Evolutionary conservation across 73 alveolate genomes (phyloP), one percentile per base, ranked within the genome.

Genomic region (Stentor roeselii): DNA sequence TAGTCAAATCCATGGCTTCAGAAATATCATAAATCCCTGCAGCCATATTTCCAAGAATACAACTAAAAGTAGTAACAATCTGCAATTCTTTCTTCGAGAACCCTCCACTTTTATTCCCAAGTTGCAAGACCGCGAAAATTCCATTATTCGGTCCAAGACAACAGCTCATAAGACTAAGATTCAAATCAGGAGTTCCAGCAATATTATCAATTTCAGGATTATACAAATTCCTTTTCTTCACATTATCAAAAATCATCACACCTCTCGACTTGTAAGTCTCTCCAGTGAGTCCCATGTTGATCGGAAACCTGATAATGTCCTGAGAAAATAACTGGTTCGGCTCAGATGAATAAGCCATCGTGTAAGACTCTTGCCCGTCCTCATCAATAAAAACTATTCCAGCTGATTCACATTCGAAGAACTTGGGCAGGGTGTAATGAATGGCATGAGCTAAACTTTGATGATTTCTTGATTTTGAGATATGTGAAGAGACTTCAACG

Each of bases 381-480:
- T 67, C 37, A 32, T 67, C 80, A 15, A 67, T 40, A 67, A 67
- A 67, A 32, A 67, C 37, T 30, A 67, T 34, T 32, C 80, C 80
- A 1, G 80, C 80, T 30, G 80, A 0, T 3, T 67, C 41, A 67
- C n/a, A 67, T 2, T 67, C 80, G 2, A 67, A 67, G 80, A 67
- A 67, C 37, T 67, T 67, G 2, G 80, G 80, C 80, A 67, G 34
- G 34, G 34, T n/a, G 15, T 21, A n/a, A 2, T 67, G 42, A 30
- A 67, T 34, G 21, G 80, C 14, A 32, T 67, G 21, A 67, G 80
- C 80, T 34, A 67, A 67, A 32, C 41, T 32, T 34, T 67, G 80
- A 32, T 67, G 80, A 32, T 32, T 67, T 30, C 80, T n/a, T 30
- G 80, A 36, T 67, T 34, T 67, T 67, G 80, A 67, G 11, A 67